Evolutionary conservation across 2,329 filamentous ascomycete species (phyloP).

Genomic region (Dothidotthia symphoricarpi): DNA sequence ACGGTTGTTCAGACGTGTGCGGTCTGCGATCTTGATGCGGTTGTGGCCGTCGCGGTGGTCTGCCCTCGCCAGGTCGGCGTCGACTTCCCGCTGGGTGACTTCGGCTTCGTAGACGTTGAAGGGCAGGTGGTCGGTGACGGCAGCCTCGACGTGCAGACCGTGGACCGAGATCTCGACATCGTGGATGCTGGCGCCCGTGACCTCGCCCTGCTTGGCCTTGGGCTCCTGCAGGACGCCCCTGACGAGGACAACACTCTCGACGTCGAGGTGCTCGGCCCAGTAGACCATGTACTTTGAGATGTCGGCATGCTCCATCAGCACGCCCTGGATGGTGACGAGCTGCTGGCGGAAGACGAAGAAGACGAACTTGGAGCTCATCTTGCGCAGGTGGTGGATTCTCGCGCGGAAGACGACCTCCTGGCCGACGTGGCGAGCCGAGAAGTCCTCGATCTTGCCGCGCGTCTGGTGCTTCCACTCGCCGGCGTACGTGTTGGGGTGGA

Average conservation of each 20-base stretch:
- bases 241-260: slow-evolving; percentile 76
- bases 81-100: slow-evolving; percentile 57
- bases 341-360: slow-evolving; percentile 87
- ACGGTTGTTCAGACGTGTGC: slow-evolving; percentile 73
- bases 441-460: slow-evolving; percentile 52
- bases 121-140: slow-evolving; percentile 61
- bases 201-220: slow-evolving; percentile 61
- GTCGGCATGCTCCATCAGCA: slow-evolving; percentile 63
- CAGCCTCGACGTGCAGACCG: slow-evolving; percentile 61
- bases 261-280: slow-evolving; percentile 79
- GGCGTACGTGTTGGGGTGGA: slow-evolving; percentile 60
- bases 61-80: slow-evolving; percentile 51
- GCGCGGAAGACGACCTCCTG: slow-evolving; percentile 66
- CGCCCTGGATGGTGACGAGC: slow-evolving; percentile 78
- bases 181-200: slow-evolving; percentile 73
- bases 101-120: slow-evolving; percentile 72
- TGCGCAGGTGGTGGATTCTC: slow-evolving; percentile 74
- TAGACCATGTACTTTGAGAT: slow-evolving; percentile 75
- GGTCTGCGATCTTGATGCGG: slow-evolving; percentile 64
- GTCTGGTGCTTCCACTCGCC: slow-evolving; percentile 50
- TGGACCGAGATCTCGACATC: slow-evolving; percentile 73
- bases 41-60: slow-evolving; percentile 57
- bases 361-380: slow-evolving; percentile 76
- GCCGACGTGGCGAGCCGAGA: slow-evolving; percentile 55
- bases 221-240: slow-evolving; percentile 71